Evolutionary conservation across 306 rosid species (phyloP).

Genomic region (Senna tora): DNA sequence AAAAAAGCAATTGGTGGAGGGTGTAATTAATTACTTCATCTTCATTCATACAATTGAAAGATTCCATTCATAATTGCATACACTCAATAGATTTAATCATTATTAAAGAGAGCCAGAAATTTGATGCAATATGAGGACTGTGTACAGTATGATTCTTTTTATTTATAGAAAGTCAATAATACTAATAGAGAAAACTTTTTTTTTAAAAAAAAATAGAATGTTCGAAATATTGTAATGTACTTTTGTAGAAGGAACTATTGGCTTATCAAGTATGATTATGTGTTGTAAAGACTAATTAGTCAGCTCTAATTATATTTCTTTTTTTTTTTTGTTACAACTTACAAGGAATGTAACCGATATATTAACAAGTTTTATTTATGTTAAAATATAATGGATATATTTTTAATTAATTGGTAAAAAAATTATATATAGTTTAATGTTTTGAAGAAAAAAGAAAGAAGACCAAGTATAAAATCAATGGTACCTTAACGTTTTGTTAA

Average conservation of each 20-base stretch:
- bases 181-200: background rate
- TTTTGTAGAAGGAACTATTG: background rate
- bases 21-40: background rate
- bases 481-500: background rate
- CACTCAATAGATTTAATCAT: background rate
- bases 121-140: background rate
- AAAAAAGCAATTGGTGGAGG: background rate
- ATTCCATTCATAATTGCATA: background rate
- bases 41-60: conserved; percentile 1
- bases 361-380: too few relatives aligned
- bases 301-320: background rate
- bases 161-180: background rate
- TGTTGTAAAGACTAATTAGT: background rate
- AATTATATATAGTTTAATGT: background rate
- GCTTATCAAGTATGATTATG: background rate
- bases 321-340: too few relatives aligned
- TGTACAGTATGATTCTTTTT: conserved; percentile 16
- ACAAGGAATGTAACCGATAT: too few relatives aligned
- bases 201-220: too few relatives aligned
- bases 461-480: background rate
- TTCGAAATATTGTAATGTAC: background rate
- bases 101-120: background rate
- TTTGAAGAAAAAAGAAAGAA: too few relatives aligned
- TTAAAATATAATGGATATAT: too few relatives aligned
- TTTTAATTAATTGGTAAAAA: too few relatives aligned